Conservation (phyloP, 331 rosid species). For the Telfairia occidentalis region DNA sequence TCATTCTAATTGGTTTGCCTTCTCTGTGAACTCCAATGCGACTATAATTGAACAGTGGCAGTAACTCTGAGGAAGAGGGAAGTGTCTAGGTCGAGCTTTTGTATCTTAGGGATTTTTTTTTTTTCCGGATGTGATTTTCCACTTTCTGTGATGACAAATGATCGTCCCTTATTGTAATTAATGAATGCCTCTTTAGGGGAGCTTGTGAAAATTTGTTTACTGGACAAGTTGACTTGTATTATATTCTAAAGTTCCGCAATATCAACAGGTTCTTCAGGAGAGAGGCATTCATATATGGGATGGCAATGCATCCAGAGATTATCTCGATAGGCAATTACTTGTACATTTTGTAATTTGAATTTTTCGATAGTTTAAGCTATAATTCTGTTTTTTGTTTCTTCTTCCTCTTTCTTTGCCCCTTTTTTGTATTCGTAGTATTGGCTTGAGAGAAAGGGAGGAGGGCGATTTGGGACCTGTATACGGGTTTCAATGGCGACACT, state of each 20-base stretch:
- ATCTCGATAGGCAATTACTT: constrained; percentile 74
- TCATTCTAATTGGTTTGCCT: too few relatives aligned
- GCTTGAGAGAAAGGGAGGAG: constrained; percentile 74
- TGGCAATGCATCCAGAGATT: constrained; percentile 90
- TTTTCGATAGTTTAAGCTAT: constrained; percentile 3
- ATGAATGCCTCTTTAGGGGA: background rate
- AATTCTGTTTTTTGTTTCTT: background rate
- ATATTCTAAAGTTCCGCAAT: constrained; percentile 4
- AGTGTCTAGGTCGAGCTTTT: too few relatives aligned
- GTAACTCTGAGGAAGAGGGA: too few relatives aligned
- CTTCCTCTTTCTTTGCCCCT: background rate
- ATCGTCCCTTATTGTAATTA: background rate
- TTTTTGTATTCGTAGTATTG: constrained; percentile 41
- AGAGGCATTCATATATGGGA: constrained; percentile 91
- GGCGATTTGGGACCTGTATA: constrained; percentile 97
- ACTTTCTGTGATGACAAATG: background rate
- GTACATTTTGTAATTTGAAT: background rate
- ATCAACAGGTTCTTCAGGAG: constrained; percentile 72
- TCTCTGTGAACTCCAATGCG: too few relatives aligned
- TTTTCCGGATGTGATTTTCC: background rate
- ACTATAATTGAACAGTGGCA: too few relatives aligned
- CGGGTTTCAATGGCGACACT: constrained; percentile 99
- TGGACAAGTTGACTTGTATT: background rate
- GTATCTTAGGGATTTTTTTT: too few relatives aligned
- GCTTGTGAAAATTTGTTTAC: background rate